Evolutionary conservation across 2,329 filamentous ascomycete species (phyloP), one percentile per base, ranked within the genome.

Genomic region (Fonsecaea pedrosoi): DNA sequence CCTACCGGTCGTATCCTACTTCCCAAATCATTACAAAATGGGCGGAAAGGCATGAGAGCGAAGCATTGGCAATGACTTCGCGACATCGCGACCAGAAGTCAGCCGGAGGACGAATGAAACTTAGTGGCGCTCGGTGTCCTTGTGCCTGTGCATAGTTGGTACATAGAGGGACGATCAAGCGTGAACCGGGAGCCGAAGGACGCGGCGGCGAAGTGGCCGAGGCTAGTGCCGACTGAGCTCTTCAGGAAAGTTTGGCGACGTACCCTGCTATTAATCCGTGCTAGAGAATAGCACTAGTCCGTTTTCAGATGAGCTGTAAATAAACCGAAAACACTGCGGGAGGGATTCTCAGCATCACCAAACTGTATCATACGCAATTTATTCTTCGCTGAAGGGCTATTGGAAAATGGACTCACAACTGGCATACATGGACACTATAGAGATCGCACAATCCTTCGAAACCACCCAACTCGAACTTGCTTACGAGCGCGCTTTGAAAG

Each of bases 401-500:
- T 53, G 25, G 18, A 67, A 55, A 37, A 72, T 72, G 69, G 69
- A 68, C 38, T 35, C 64, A 66, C 61, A 69, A 25, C 37, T 64
- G 60, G 45, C 53, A 6, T 61, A 62, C 56, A 69, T 71, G 69
- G 64, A 18, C 60, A 54, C 62, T 4, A 34, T 64, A 9, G 69
- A 71, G 34, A 56, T 71, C 3, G 55, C 66, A n/a, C 69, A 72
- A 64, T 65, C 59, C 25, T 78, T 88, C 55, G 81, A 82, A 64
- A 85, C 83, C 55, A 77, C 82, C 50, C 78, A 76, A 15, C 84
- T 93, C 61, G 92, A 96, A 76, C 80, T 90, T 68, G 86, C 86
- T 73, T 92, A 94, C 76, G 87, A 90, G 71, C 84, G 85, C 67
- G 86, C 85, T 70, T 79, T 86, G 62, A 87, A 90, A 72, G 83